Percentiles rank a stretch among this genome's conserved stretches.
phyloP scores from a whole-genome alignment of 495 filamentous ascomycete species.

The Aspergillus indologenus region DNA sequence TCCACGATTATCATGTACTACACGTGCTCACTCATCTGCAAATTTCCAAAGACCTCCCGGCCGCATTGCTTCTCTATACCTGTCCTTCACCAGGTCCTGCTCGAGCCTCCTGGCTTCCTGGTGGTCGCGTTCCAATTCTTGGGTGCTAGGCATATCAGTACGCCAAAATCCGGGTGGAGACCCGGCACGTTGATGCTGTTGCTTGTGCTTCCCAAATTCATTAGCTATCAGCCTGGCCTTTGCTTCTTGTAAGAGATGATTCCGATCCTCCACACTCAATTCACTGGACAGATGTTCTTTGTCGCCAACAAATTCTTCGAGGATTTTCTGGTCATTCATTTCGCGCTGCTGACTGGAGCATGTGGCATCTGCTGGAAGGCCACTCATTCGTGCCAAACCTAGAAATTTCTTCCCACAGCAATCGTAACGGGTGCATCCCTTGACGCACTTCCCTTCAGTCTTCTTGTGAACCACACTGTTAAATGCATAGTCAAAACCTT shows the following conservation, averaged over 20 bases:
- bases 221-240: constrained; percentile 66
- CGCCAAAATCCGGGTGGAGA: constrained; percentile 90
- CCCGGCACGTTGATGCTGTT: constrained; percentile 63
- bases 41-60: constrained; percentile 72
- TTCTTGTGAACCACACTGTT: constrained; percentile 69
- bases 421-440: constrained; percentile 70
- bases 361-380: constrained; percentile 16
- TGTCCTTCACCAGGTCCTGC: constrained; percentile 62
- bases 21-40: constrained; percentile 62
- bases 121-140: constrained; percentile 64
- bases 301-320: constrained; percentile 67
- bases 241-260: constrained; percentile 62
- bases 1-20: too few relatives aligned
- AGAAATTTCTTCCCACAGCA: constrained; percentile 77
- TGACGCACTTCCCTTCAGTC: constrained; percentile 68
- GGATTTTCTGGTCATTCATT: constrained; percentile 51
- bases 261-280: constrained; percentile 50
- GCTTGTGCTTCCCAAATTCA: constrained; percentile 69
- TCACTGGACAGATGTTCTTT: constrained; percentile 36
- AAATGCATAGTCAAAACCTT: constrained; percentile 72
- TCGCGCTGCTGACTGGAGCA: constrained; percentile 20
- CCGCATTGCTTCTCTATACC: constrained; percentile 79
- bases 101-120: constrained; percentile 57
- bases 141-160: constrained; percentile 80
- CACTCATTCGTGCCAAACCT: constrained; percentile 54